Percentiles rank a stretch among this genome's conserved stretches.
Conservation (phyloP, 2,329 filamentous ascomycete species). For the Huntiella bhutanensis region DNA sequence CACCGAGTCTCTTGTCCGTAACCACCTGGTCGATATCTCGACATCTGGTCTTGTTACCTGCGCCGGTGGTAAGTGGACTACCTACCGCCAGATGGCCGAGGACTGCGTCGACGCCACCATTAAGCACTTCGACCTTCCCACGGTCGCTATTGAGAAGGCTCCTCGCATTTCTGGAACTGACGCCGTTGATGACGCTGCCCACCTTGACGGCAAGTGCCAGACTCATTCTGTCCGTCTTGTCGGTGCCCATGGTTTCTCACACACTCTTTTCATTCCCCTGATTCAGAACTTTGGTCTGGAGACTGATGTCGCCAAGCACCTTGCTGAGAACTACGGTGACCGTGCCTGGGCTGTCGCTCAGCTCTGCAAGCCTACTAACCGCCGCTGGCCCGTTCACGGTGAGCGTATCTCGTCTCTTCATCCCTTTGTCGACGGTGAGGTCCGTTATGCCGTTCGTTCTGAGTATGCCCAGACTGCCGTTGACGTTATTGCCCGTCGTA, state of each 20-base stretch:
- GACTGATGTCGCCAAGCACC: conserved; percentile 78
- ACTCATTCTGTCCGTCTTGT: conserved; percentile 67
- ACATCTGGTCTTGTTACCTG: conserved; percentile 64
- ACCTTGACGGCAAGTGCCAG: conserved; percentile 49
- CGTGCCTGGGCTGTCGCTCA: conserved; percentile 79
- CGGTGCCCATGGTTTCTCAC: conserved; percentile 73
- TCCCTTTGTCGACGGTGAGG: conserved; percentile 80
- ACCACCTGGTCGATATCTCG: conserved; percentile 69
- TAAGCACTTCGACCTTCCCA: conserved; percentile 42
- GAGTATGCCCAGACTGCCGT: conserved; percentile 86
- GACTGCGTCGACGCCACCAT: conserved; percentile 72
- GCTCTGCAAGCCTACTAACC: conserved; percentile 55
- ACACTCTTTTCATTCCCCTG: conserved; percentile 80
- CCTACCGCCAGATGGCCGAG: conserved; percentile 83
- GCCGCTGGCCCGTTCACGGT: conserved; percentile 67
- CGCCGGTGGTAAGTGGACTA: conserved; percentile 83
- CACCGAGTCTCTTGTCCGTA: conserved; percentile 73
- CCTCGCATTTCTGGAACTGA: conserved; percentile 53
- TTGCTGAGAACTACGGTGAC: conserved; percentile 77
- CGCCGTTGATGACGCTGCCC: conserved; percentile 50
- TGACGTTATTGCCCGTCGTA: conserved; percentile 72
- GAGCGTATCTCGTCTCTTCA: conserved; percentile 64
- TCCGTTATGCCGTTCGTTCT: conserved; percentile 70
- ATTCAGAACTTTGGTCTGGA: conserved; percentile 88
- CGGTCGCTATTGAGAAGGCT: conserved; percentile 36